These are phyloP conservation scores for Fraxinus baroniana DNA, from an alignment of 305 asterid genomes.

Conservation along the genomic window DNA sequence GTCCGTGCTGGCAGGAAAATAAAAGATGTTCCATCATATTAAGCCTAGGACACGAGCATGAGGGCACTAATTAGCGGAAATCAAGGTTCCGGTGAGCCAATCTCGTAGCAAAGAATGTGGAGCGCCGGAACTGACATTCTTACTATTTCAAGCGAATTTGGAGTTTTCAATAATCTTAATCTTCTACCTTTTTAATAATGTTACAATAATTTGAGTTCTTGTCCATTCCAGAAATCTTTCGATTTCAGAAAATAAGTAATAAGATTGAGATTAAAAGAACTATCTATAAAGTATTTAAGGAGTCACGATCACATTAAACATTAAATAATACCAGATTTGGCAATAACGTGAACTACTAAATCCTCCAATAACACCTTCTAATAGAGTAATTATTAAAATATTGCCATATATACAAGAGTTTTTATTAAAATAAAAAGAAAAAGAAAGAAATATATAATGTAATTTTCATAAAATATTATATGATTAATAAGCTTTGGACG, in stretches of 20 bases:
- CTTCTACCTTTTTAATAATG: neutral
- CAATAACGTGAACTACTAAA: neutral
- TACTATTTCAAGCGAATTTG: neutral
- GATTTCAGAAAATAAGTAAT: no score
- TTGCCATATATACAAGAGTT: neutral
- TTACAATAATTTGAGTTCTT: neutral
- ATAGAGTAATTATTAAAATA: neutral
- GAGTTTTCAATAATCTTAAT: neutral
- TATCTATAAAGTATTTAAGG: neutral
- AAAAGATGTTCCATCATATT: neutral
- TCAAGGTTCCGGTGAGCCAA: slow-evolving; percentile 26
- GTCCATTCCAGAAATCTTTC: neutral
- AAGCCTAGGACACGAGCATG: neutral
- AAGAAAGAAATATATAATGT: neutral
- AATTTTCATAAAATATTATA: neutral
- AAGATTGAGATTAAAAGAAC: neutral
- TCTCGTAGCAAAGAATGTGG: slow-evolving; percentile 33
- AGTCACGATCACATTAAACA: neutral
- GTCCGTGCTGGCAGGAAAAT: neutral
- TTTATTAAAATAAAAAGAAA: neutral
- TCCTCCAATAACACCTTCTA: neutral
- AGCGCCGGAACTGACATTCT: slow-evolving; percentile 3
- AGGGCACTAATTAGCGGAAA: slow-evolving; percentile 21
- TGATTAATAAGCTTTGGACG: neutral
- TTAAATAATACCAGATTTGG: neutral